A percentile compares a stretch with the other conserved stretches of the same genome.
Evolutionary conservation across 1,139 yeast genomes (phyloP).

Genomic region (Lodderomyces jiufengensis): DNA sequence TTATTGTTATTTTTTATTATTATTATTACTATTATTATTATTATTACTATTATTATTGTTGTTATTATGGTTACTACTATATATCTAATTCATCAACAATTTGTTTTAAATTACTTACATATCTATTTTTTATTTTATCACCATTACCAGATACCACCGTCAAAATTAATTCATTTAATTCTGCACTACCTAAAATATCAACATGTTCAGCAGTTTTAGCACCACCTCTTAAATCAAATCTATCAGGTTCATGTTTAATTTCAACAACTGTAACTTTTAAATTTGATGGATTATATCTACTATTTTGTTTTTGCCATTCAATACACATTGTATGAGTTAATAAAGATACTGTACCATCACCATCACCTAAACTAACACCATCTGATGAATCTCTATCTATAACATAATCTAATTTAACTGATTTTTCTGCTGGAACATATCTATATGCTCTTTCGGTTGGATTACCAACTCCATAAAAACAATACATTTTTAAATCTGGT

Average conservation of each 20-base stretch:
- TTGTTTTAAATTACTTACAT: conserved; percentile 56
- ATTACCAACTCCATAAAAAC: conserved; percentile 93
- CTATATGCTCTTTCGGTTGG: conserved; percentile 92
- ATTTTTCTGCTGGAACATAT: conserved; percentile 62
- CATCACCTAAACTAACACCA: conserved; percentile 81
- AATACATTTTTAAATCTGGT: conserved; percentile 83
- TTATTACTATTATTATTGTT: no score
- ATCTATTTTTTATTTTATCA: conserved; percentile 55
- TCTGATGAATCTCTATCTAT: conserved; percentile 56
- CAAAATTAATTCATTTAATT: conserved; percentile 77
- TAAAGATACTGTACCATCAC: conserved; percentile 92
- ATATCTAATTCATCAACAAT: conserved; percentile 51
- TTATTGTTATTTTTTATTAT: no score
- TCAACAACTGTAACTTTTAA: conserved; percentile 77
- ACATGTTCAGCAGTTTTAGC: conserved; percentile 98
- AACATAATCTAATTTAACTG: conserved; percentile 56
- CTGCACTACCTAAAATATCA: conserved; percentile 91
- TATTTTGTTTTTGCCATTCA: conserved; percentile 73
- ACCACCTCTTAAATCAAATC: conserved; percentile 94
- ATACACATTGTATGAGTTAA: conserved; percentile 77
- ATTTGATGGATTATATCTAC: conserved; percentile 80
- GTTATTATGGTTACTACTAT: no score
- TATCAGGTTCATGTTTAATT: conserved; percentile 87
- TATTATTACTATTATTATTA: no score
- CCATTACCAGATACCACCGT: conserved; percentile 83